Evolutionary conservation across 352 stramenopile genomes (phyloP).

Genomic region (Elongisporangium undulatum): DNA sequence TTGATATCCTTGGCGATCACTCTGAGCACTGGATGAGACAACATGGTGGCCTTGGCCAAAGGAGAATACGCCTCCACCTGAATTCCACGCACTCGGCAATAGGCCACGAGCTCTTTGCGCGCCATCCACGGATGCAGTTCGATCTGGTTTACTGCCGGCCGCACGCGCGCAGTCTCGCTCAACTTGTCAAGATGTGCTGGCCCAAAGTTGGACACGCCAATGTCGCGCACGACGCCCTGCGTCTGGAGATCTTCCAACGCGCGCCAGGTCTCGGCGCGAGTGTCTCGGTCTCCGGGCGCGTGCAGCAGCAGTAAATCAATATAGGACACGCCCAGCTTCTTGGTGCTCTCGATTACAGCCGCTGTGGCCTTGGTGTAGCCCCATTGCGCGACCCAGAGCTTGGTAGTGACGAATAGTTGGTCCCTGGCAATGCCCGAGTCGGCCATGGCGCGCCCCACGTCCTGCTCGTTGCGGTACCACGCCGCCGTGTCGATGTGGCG

Average conservation of each 20-base stretch:
- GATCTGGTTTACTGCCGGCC: conserved; percentile 57
- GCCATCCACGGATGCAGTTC: conserved; percentile 46
- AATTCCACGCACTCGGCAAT: conserved; percentile 21
- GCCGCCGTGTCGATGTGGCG: conserved; percentile 74
- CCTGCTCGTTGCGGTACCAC: conserved; percentile 66
- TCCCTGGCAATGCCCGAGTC: conserved; percentile 47
- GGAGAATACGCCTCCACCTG: conserved; percentile 28
- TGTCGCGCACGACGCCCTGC: conserved; percentile 45
- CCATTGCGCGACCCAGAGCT: conserved; percentile 46
- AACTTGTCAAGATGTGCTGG: conserved; percentile 66
- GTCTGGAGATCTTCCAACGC: conserved; percentile 22
- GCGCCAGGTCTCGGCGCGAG: conserved; percentile 21
- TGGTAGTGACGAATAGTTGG: conserved; percentile 73
- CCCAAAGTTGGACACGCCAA: conserved; percentile 80
- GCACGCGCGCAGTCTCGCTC: conserved; percentile 19
- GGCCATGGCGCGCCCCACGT: conserved; percentile 45
- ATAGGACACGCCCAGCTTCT: conserved; percentile 39
- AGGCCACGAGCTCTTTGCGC: conserved; percentile 30
- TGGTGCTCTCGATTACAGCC: conserved; percentile 23
- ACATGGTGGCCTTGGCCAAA: conserved; percentile 15
- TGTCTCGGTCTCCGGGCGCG: conserved; percentile 37
- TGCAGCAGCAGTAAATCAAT: conserved; percentile 61
- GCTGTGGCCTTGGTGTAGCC: conserved; percentile 44
- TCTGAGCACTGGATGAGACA: conserved; percentile 16
- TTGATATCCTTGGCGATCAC: conserved; percentile 13